Base-by-base conservation (phyloP, 495 filamentous ascomycete genomes). In the Annulohypoxylon bovei region DNA sequence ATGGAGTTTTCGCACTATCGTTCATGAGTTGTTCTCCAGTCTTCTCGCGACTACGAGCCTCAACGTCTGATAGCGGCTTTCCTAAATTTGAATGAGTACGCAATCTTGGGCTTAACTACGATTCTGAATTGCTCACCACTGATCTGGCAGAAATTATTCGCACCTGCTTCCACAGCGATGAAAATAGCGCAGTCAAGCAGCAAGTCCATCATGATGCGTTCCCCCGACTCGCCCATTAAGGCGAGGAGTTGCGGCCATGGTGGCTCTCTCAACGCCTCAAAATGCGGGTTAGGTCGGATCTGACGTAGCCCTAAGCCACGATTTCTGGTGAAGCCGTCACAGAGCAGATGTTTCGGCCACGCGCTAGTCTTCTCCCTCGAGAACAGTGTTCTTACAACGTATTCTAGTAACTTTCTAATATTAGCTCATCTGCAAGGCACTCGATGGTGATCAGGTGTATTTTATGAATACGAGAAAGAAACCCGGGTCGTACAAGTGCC, bases 131-230 rank as follows among this genome's bases (percentile, higher is more conserved):
- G 78, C 85, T 67, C 78, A 88, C 95, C 95, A 73, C 90, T 92
- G 16, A 97, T 76, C 79, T 99, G 95, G 71, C 88, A 88, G 68
- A 89, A 89, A 67, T 92, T 91, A 20, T 88, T 82, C 32, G 70
- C 76, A 11, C 84, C 83, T 6, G 81, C 81, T 63, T 88, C 81
- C 2, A 97, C 78, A n/a, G 84, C 76, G 20, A 83, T 69, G 74
- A 97, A 99, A 2, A 98, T 81, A 6, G 90, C 91, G 75, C 91
- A 93, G 68, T 95, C 86, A 3, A 96, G 75, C 18, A 98, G 75
- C 28, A 98, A 78, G 68, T 90, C 85, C 54, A 93, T 83, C 90
- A 99, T 96, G 71, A 93, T 89, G 12, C 86, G 86, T 57, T 97
- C 92, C 2, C 94, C 93, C 67, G 89, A 88, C 65, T 86, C 86